Evolutionary conservation across 352 stramenopile genomes (phyloP), one percentile per base, ranked within the genome.

Genomic region (Phytophthora sp.): DNA sequence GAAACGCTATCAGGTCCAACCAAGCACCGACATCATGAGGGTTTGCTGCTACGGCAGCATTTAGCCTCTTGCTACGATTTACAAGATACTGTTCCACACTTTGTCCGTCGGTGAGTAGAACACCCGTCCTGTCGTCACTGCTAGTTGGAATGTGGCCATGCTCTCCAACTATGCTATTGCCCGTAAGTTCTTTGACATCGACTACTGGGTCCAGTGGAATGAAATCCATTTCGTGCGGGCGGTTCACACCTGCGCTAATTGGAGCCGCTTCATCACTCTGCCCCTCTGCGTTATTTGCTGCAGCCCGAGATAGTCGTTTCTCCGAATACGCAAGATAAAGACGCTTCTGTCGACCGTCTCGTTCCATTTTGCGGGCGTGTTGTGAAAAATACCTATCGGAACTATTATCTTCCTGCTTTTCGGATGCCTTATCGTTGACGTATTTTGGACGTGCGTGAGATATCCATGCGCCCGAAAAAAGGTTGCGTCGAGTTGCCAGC

Each of bases 1-100:
- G 87, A 37, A 93, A 91, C 1, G 69, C 77, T n/a, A 92, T 77
- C 24, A 91, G 76, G 42, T 92, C 72, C 1, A 95, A 69, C 87
- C 87, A 95, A 13, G 38, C 56, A 0, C 74, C 57, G 13, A 88
- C 55, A 24, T 84, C 58, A 3, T 71, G 54, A 24, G 84, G 77
- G 15, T 77, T 82, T 12, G 72, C 54, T 12, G 62, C 38, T 4
- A 90, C 35, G 13, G 52, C 37, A 54, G 64, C 44, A 52, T 88
- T 88, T 15, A 89, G 68, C 10, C 50, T 9, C 57, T 85, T 92
- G 52, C 73, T 88, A 15, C 69, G 57, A 39, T 72, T 42, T 11
- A 93, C 77, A 5, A 94, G 46, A 28, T 84, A 81, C 13, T 84
- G 73, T 57, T 95, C 87, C 20, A 87, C 52, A 20, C 77, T 88